Evolutionary conservation across 331 rosid species (phyloP).

Genomic region (Quercus phellos): DNA sequence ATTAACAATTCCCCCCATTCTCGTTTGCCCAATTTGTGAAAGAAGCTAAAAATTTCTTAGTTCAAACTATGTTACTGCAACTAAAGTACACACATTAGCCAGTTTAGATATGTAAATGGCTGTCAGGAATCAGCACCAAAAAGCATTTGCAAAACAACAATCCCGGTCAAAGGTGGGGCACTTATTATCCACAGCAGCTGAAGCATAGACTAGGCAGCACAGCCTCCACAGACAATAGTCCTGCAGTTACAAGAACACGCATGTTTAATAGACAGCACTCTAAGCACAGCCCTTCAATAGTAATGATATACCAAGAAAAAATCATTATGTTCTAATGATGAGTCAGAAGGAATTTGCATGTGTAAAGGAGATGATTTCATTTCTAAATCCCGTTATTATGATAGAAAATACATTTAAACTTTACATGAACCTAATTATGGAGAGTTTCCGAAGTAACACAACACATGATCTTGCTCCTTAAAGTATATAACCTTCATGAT

Average conservation of each 20-base stretch:
- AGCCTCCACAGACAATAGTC: constrained; percentile 78
- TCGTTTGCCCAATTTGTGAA: constrained; percentile 15
- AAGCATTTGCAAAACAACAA: constrained; percentile 14
- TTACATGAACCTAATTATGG: background rate
- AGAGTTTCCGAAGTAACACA: background rate
- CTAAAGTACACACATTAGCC: constrained; percentile 36
- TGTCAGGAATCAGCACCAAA: constrained; percentile 33
- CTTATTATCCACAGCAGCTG: background rate
- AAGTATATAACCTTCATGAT: background rate
- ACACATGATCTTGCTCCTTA: background rate
- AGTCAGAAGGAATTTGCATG: background rate
- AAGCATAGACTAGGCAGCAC: constrained; percentile 37
- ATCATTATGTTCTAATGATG: background rate
- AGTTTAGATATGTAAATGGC: constrained; percentile 18
- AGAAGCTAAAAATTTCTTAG: background rate
- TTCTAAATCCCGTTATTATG: background rate
- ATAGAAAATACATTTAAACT: background rate
- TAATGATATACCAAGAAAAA: background rate
- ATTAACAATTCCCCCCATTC: constrained; percentile 68
- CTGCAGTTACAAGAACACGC: constrained; percentile 34
- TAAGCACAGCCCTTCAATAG: background rate
- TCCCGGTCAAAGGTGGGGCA: constrained; percentile 14
- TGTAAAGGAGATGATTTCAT: background rate
- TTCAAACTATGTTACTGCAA: constrained; percentile 22
- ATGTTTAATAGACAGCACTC: background rate